A percentile compares a stretch with the other conserved stretches of the same genome.
These are phyloP conservation scores for Penicillium thymicola DNA, from an alignment of 2,329 filamentous ascomycete species.

Conservation along the genomic window DNA sequence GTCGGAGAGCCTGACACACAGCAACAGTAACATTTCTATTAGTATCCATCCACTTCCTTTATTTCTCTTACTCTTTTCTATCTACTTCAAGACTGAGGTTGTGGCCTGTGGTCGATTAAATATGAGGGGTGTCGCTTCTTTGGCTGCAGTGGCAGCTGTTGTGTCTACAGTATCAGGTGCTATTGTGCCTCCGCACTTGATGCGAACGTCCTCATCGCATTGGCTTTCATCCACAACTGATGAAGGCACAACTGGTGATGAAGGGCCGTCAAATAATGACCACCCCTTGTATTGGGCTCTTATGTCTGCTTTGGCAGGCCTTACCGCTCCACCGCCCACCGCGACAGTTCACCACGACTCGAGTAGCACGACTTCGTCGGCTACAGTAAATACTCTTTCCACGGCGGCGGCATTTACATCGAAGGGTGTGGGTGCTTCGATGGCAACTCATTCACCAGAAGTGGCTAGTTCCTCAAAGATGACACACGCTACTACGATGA, in stretches of 20 bases:
- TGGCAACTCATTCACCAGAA: not conserved
- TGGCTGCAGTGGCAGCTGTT: slow-evolving; percentile 12
- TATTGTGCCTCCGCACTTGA: slow-evolving; percentile 8
- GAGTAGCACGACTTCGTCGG: not conserved
- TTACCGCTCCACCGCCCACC: not conserved
- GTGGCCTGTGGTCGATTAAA: slow-evolving; percentile 5
- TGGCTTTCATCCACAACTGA: not conserved
- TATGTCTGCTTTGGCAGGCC: not conserved
- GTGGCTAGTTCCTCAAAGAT: not conserved
- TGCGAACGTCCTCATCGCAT: not conserved
- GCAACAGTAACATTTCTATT: not conserved
- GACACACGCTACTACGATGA: not conserved
- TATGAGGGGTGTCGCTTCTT: slow-evolving; percentile 17
- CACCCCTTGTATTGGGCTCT: not conserved
- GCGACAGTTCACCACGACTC: not conserved
- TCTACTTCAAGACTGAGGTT: slow-evolving; percentile 7
- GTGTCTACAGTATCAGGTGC: slow-evolving; percentile 13
- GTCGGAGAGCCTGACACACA: not conserved
- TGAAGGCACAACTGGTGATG: too few relatives aligned
- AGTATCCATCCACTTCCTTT: not conserved
- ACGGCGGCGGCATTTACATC: not conserved
- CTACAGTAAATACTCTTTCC: not conserved
- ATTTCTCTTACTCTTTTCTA: not conserved
- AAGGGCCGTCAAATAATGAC: not conserved
- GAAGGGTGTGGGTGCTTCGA: not conserved